Percentiles rank a stretch among this genome's conserved stretches.
These are phyloP conservation scores for Hibiscus syriacus DNA, from an alignment of 345 rosid genomes.

Conservation along the genomic window DNA sequence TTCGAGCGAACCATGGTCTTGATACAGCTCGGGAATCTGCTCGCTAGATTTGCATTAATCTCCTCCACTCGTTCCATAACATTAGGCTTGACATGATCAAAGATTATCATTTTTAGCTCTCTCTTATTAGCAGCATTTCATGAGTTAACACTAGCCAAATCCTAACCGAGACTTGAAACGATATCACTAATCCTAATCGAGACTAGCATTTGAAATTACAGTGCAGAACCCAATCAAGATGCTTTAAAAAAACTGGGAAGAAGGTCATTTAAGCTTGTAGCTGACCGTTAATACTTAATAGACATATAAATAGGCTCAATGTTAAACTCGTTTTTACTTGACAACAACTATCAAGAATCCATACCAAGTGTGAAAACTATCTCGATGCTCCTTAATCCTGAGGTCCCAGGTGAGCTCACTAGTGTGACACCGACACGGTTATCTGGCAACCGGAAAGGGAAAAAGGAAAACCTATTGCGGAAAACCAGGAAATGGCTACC, in stretches of 20 bases:
- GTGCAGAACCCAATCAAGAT: not conserved
- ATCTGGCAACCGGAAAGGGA: not conserved
- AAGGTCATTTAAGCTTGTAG: not conserved
- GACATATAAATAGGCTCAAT: not conserved
- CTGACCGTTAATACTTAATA: not conserved
- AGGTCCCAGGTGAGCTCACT: not conserved
- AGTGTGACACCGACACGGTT: too few species aligned
- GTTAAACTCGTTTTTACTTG: not conserved
- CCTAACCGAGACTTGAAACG: not conserved
- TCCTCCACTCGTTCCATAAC: slow-evolving; percentile 40
- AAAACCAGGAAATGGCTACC: not conserved
- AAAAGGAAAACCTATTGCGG: not conserved
- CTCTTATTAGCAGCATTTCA: slow-evolving; percentile 19
- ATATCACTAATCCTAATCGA: not conserved
- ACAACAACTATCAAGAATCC: not conserved
- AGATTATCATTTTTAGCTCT: slow-evolving; percentile 12
- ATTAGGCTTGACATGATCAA: slow-evolving; percentile 21
- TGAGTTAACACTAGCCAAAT: not conserved
- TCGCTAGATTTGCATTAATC: slow-evolving; percentile 42
- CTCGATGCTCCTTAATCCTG: not conserved
- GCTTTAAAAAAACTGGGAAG: not conserved
- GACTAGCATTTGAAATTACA: not conserved
- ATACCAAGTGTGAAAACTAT: too few species aligned
- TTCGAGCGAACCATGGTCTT: slow-evolving; percentile 63
- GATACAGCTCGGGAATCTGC: slow-evolving; percentile 40